These are phyloP conservation scores for Ramularia collo-cygni DNA, from an alignment of 2,329 filamentous ascomycete genomes.

Conservation along the genomic window DNA sequence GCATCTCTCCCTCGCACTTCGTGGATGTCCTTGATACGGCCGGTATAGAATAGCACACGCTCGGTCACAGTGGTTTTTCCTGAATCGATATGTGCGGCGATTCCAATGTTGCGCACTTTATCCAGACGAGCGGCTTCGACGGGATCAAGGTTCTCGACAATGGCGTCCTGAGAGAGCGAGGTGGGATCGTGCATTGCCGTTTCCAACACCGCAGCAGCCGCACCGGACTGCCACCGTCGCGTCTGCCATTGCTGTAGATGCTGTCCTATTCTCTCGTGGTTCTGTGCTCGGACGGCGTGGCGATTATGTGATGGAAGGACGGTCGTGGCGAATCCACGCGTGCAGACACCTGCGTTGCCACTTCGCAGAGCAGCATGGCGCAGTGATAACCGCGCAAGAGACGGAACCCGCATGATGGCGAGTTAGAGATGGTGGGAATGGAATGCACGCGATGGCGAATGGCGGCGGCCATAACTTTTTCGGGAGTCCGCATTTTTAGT, in stretches of 20 bases:
- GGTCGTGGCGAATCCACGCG: slow-evolving; percentile 18
- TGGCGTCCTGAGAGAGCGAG: slow-evolving; percentile 53
- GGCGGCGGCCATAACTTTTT: no score
- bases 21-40: slow-evolving; percentile 92
- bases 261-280: slow-evolving; percentile 23
- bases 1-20: slow-evolving; percentile 92
- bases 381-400: slow-evolving; percentile 25
- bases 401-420: slow-evolving; percentile 13
- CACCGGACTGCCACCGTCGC: slow-evolving; percentile 24
- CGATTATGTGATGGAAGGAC: slow-evolving; percentile 5
- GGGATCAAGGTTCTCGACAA: slow-evolving; percentile 73
- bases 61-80: slow-evolving; percentile 97
- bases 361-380: slow-evolving; percentile 20
- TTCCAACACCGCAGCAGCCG: slow-evolving; percentile 38
- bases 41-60: slow-evolving; percentile 95
- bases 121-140: slow-evolving; percentile 71
- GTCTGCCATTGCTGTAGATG: slow-evolving; percentile 9
- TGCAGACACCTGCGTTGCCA: slow-evolving; percentile 7
- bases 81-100: slow-evolving; percentile 97
- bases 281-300: slow-evolving; percentile 18
- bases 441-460: neutral
- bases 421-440: neutral
- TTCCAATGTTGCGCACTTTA: slow-evolving; percentile 91
- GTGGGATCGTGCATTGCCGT: slow-evolving; percentile 52
- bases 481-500: no score